phyloP scores from a whole-genome alignment of 169 alveolate species.

The Ichthyophthirius multifiliis region DNA sequence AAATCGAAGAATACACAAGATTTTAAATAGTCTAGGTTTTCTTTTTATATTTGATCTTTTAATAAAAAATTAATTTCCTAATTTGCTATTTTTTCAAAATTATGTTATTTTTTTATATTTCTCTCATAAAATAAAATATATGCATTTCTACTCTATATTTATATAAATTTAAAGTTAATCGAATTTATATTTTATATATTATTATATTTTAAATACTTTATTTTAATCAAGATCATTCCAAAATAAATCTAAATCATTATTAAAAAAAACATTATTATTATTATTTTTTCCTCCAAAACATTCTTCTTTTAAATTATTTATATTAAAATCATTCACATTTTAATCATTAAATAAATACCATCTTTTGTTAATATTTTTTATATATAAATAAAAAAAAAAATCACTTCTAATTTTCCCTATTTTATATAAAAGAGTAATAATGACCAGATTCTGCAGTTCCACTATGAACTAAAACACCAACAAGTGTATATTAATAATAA shows the following conservation, averaged over 20 bases:
- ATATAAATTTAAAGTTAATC: not conserved
- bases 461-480: slow-evolving; percentile 78
- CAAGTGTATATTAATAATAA: slow-evolving; percentile 61
- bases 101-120: slow-evolving; percentile 10
- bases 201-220: not conserved
- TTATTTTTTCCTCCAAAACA: slow-evolving; percentile 91
- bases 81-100: not conserved
- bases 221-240: slow-evolving; percentile 1
- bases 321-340: slow-evolving; percentile 59
- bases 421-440: slow-evolving; percentile 70
- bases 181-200: not conserved
- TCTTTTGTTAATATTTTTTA: too few species aligned
- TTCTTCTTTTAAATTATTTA: slow-evolving; percentile 66
- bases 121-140: slow-evolving; percentile 73
- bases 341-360: slow-evolving; percentile 87
- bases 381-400: too few species aligned
- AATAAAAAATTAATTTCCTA: not conserved
- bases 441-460: slow-evolving; percentile 88
- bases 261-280: too few species aligned
- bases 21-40: slow-evolving; percentile 58
- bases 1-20: slow-evolving; percentile 45
- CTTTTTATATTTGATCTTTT: slow-evolving; percentile 37
- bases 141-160: slow-evolving; percentile 65
- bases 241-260: not conserved
- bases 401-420: slow-evolving; percentile 31